These are phyloP conservation scores for Pichia rugopelliculosa DNA, from an alignment of 805 yeast species.

Conservation along the genomic window DNA sequence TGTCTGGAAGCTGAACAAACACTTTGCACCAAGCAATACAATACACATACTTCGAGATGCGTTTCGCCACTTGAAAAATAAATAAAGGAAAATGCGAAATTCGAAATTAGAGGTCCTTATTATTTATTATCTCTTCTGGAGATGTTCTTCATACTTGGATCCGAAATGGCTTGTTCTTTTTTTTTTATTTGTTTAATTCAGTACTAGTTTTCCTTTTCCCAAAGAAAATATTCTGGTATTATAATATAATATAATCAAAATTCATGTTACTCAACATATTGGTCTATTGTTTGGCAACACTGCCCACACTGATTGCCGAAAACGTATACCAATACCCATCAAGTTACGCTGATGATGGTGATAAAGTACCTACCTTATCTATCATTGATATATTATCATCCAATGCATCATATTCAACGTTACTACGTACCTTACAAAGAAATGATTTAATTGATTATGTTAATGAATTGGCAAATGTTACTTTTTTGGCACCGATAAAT, in stretches of 20 bases:
- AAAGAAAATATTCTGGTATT: too few relatives aligned
- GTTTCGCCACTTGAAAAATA: background rate
- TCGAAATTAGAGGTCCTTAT: too few relatives aligned
- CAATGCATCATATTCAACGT: slow-evolving; percentile 59
- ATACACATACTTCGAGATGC: background rate
- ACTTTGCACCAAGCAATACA: background rate
- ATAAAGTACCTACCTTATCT: slow-evolving; percentile 29
- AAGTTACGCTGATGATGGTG: slow-evolving; percentile 6
- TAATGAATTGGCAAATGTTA: slow-evolving; percentile 53
- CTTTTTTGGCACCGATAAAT: slow-evolving; percentile 76
- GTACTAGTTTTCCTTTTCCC: too few relatives aligned
- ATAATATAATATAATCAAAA: too few relatives aligned
- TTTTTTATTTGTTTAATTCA: too few relatives aligned
- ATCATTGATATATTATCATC: slow-evolving; percentile 65
- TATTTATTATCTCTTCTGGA: too few relatives aligned
- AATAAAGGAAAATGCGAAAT: background rate
- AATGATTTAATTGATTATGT: slow-evolving; percentile 55
- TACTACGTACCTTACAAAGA: slow-evolving; percentile 53
- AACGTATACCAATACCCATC: background rate
- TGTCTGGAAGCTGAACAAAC: background rate
- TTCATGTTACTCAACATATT: background rate
- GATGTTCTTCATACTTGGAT: too few relatives aligned
- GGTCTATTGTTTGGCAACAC: background rate
- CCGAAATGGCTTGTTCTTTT: too few relatives aligned
- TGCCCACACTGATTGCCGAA: background rate